phyloP scores from a whole-genome alignment of 345 rosid species.

The Rubroshorea leprosula region DNA sequence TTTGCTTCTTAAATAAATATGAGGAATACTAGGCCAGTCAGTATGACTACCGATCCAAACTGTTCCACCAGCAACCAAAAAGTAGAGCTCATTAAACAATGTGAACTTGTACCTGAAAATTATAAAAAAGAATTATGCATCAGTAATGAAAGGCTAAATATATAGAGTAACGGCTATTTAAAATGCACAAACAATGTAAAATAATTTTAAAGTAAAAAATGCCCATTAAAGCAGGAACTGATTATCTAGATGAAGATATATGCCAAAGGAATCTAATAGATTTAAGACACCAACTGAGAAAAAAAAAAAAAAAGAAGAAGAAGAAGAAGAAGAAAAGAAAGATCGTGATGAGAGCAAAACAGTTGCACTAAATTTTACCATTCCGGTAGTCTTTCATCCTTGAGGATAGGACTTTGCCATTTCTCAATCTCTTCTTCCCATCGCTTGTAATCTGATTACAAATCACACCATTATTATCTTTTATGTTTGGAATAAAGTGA shows the following conservation, averaged over 20 bases:
- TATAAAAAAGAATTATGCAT: constrained; percentile 1
- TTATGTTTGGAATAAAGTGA: too few species aligned
- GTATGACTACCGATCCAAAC: constrained; percentile 80
- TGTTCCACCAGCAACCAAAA: constrained; percentile 95
- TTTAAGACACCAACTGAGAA: too few species aligned
- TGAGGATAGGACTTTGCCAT: constrained; percentile 84
- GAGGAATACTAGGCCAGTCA: constrained; percentile 5
- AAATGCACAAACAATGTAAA: too few species aligned
- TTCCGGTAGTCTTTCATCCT: constrained; percentile 78
- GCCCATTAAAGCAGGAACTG: too few species aligned
- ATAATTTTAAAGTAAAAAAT: too few species aligned
- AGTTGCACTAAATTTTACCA: constrained; percentile 44
- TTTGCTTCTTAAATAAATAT: neutral
- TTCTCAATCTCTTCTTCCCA: constrained; percentile 97
- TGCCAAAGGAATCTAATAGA: too few species aligned
- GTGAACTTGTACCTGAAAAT: constrained; percentile 85
- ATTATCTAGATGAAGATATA: too few species aligned
- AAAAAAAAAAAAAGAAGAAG: neutral
- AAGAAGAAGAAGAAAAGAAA: neutral
- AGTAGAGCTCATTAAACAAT: constrained; percentile 94
- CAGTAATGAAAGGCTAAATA: neutral
- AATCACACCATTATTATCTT: neutral
- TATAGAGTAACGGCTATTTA: too few species aligned
- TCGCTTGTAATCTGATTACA: constrained; percentile 63
- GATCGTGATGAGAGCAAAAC: neutral